phyloP scores from a whole-genome alignment of 441 rosid species.

The Cnidoscolus chayamansa region DNA sequence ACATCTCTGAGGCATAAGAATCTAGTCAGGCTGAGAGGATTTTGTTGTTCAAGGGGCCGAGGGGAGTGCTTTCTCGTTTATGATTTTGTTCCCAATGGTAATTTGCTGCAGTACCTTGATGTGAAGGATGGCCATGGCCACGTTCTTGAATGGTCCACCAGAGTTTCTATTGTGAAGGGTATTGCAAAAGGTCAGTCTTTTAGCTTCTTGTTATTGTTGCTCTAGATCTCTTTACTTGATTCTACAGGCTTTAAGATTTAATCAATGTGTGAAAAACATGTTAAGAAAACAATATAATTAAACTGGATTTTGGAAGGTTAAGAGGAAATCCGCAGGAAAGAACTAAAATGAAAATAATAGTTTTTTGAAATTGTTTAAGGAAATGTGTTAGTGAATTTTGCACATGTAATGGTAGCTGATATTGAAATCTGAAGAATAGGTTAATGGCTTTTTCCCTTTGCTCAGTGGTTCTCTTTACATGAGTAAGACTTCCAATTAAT shows the following conservation, averaged over 20 bases:
- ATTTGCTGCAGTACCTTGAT: conserved; percentile 58
- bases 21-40: conserved; percentile 70
- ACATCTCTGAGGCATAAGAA: conserved; percentile 79
- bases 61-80: conserved; percentile 86
- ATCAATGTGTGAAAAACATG: neutral
- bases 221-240: neutral
- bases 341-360: too few relatives aligned
- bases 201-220: neutral
- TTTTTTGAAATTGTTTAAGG: too few relatives aligned
- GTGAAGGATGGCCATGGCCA: conserved; percentile 48
- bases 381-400: too few relatives aligned
- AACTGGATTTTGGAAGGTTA: neutral
- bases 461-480: neutral
- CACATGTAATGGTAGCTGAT: too few relatives aligned
- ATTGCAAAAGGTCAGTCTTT: conserved; percentile 63
- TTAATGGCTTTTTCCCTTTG: neutral
- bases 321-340: neutral
- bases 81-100: conserved; percentile 82
- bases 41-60: conserved; percentile 81
- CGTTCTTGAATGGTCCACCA: conserved; percentile 84
- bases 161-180: conserved; percentile 79
- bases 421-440: too few relatives aligned
- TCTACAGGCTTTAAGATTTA: neutral
- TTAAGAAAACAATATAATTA: neutral
- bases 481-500: too few relatives aligned